These are phyloP conservation scores for Scleroderma bovista DNA, from an alignment of 768 basidiomycete species.

Conservation along the genomic window DNA sequence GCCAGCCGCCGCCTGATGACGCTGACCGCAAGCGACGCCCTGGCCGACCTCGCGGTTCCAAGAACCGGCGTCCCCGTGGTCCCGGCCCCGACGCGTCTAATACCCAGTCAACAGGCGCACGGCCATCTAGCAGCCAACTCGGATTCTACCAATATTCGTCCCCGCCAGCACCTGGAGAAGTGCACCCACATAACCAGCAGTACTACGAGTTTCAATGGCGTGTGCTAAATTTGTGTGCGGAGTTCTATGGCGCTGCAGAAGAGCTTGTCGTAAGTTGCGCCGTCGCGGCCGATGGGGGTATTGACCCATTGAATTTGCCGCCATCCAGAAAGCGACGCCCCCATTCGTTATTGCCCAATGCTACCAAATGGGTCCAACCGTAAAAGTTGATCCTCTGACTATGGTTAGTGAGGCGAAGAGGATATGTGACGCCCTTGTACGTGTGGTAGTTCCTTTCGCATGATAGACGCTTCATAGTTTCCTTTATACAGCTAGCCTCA, in stretches of 20 bases:
- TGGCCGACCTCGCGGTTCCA: slow-evolving; percentile 75
- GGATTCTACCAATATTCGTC: slow-evolving; percentile 42
- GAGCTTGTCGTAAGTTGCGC: slow-evolving; percentile 65
- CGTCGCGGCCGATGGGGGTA: slow-evolving; percentile 5
- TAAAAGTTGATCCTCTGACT: slow-evolving; percentile 65
- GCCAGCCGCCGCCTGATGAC: slow-evolving; percentile 24
- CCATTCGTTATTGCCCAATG: slow-evolving; percentile 75
- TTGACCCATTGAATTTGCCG: slow-evolving; percentile 5
- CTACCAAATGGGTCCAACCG: slow-evolving; percentile 66
- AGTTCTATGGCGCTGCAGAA: slow-evolving; percentile 83
- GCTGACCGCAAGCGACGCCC: slow-evolving; percentile 61
- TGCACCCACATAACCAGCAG: slow-evolving; percentile 64
- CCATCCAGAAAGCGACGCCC: slow-evolving; percentile 47
- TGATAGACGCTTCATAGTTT: slow-evolving; percentile 8
- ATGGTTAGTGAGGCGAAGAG: slow-evolving; percentile 76
- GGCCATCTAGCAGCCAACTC: slow-evolving; percentile 29
- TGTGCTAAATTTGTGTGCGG: slow-evolving; percentile 73
- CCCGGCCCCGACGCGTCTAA: slow-evolving; percentile 18
- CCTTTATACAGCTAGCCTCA: slow-evolving; percentile 54
- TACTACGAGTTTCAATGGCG: slow-evolving; percentile 89
- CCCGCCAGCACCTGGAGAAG: slow-evolving; percentile 39
- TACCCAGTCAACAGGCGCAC: slow-evolving; percentile 16
- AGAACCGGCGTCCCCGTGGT: slow-evolving; percentile 54
- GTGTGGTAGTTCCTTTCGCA: slow-evolving; percentile 7
- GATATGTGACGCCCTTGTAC: slow-evolving; percentile 71